Evolutionary conservation across 176 grass and related monocot genomes (phyloP), one percentile per base, ranked within the genome.

Genomic region (Musa beccarii): DNA sequence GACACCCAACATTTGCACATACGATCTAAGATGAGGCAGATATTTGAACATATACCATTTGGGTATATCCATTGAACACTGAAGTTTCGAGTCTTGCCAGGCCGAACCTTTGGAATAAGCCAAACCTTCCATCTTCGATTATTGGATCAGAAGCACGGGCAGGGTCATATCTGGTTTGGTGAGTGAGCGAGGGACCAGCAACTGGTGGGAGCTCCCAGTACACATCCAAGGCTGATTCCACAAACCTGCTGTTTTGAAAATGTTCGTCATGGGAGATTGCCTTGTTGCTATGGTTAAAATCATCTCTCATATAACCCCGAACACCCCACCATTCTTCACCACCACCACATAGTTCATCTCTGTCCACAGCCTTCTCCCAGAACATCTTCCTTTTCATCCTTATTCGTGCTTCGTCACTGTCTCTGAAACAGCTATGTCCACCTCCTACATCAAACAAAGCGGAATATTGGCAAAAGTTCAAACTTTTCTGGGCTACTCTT

Each of bases 191-290:
- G 51, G 93, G 93, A 29, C 93, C 89, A 26, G 87, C 93, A 66
- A 92, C 85, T 78, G 93, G 93, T 79, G 87, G 89, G 53, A 96
- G 79, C 67, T 96, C 93, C 93, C 93, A 96, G 69, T 92, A 96
- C 19, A 90, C 11, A 85, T 92, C 83, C 85, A 96, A 53, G 34
- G 88, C 52, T 21, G 87, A 92, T 72, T 96, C 93, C 74, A 96
- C 78, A 57, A 92, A 69, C 79, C 90, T 87, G 66, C 84, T 83
- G 82, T 92, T 96, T 21, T 89, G 72, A 68, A 96, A 90, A 88
- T 96, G 93, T 76, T 96, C 90, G 61, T 87, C 68, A 61, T 92
- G 71, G 21, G 87, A 88, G 62, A 92, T 90, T 56, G 79, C 64
- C 59, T 85, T 81, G 25, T 88, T 92, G 53, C 74, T 92, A 77